phyloP scores from a whole-genome alignment of 169 alveolate species.

The Eimeria praecox region DNA sequence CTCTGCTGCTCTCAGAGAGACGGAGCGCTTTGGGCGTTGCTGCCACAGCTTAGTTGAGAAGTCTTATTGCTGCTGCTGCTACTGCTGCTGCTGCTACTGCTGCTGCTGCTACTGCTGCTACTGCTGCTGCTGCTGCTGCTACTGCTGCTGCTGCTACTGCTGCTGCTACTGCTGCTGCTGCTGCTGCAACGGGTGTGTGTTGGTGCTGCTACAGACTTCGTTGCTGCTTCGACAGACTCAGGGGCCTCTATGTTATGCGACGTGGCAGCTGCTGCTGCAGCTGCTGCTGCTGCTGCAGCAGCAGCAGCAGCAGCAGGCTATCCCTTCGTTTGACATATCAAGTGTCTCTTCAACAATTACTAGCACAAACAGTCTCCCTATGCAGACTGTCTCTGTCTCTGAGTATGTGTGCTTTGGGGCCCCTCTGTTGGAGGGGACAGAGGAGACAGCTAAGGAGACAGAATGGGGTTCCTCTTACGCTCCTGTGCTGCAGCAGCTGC shows the following conservation, averaged over 20 bases:
- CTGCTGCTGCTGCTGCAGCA: constrained; percentile 56
- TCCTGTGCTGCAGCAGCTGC: constrained; percentile 30
- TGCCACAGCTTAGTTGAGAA: background rate
- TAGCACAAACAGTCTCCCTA: too few relatives aligned
- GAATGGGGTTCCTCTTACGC: background rate
- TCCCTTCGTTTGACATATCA: background rate
- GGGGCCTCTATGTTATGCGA: background rate
- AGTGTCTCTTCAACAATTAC: background rate
- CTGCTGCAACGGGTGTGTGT: background rate
- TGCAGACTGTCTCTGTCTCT: too few relatives aligned
- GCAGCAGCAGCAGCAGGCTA: constrained; percentile 52
- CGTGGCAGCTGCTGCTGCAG: constrained; percentile 55
- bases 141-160: background rate
- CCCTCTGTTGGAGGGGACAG: background rate
- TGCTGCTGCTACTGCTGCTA: background rate
- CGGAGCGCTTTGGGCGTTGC: background rate
- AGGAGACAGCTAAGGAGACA: background rate
- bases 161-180: background rate
- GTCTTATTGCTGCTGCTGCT: background rate
- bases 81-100: background rate
- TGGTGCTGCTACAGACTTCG: background rate
- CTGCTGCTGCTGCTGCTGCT: background rate
- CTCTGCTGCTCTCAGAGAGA: background rate
- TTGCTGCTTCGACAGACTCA: background rate
- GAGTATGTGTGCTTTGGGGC: background rate